Base-by-base conservation (phyloP, 1,284 basidiomycete genomes). In the Microbotryum lychnidis-dioicae region DNA sequence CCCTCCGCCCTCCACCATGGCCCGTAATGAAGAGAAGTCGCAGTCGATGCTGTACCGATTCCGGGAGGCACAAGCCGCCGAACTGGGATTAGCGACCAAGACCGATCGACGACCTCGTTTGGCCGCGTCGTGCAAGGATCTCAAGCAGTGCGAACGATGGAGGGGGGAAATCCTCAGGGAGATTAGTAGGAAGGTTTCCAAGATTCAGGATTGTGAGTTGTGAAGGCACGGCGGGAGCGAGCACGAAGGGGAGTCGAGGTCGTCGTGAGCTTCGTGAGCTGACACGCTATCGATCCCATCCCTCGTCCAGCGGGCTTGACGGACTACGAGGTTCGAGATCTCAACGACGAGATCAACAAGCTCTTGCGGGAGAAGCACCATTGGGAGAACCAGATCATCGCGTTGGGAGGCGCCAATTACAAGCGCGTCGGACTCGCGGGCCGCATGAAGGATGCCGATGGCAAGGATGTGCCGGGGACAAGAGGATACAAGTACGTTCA, bases 271-370 rank as follows among this genome's bases (percentile, higher is more conserved):
- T 42, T 16, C 9, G 10, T 42, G 37, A 16, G 12, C 37, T 42
- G 14, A 42, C 37, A 42, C 16, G 14, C 37, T 16, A 8, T 37
- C 14, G 6, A 4, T 16, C 14, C 37, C 31, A 9, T 31, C 8
- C 21, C 31, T 42, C 16, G 12, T 46, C 49, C 71, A 94, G 91
- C 88, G 72, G 88, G 90, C 56, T 76, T 98, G 74, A 90, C 89
- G 29, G 92, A 98, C 76, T 97, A 96, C 74, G 93, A 97, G 78
- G 85, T 96, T 37, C 86, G 94, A 50, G 94, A 96, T 75, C 75
- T 96, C 50, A 99, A 98, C 74, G 94, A 99, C 75, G 92, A 97
- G 74, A 98, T 99, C 72, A 99, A 99, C 80, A 90, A 87, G 73
- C 79, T 97, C 12, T 79, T 98, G 79, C 82, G 94, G 42, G 94